Evolutionary conservation across 2,329 filamentous ascomycete species (phyloP), one percentile per base, ranked within the genome.

Genomic region (Sclerotinia trifoliorum): DNA sequence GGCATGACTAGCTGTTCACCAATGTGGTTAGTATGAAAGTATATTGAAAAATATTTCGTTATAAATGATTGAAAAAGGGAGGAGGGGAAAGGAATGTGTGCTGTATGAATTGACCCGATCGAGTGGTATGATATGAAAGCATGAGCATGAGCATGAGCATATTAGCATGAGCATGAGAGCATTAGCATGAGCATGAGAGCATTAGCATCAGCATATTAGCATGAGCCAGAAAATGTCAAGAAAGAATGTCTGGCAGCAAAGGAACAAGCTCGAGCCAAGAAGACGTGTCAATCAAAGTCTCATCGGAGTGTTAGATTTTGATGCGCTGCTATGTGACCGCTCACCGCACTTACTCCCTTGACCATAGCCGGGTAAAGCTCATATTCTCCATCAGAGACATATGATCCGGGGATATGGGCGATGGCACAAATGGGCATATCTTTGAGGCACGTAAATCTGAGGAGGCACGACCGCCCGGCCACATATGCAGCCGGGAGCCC

Each of bases 401-500:
- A 26, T 60, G 46, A 62, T 67, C 55, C 65, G 65, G 55, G 57
- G 49, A 63, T 63, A 35, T 63, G 46, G 58, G 44, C 13, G 19
- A 49, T 61, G 58, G 44, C 57, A 32, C 19, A 46, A 26, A 60
- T 66, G 64, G 55, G 57, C 56, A 52, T 52, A 57, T 62, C 56
- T 61, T 66, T 58, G 51, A 60, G 65, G 65, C 58, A 62, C 32
- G 21, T 55, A 56, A 44, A 67, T 42, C 42, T 61, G 58, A n/a
- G 57, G 58, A 67, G 21, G 54, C 52, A 66, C 52, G 19, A 48
- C 24, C 35, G 46, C 56, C 56, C 57, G 46, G 65, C 35, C 48
- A n/a, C 65, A 63, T 67, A 67, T 67, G 65, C 39, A 48, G 48
- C 48, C 56, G 48, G 46, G 54, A 56, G 48, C 65, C 21, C 26